Conservation (phyloP, 495 filamentous ascomycete species). For the Pyrenopolyporus hunteri region DNA sequence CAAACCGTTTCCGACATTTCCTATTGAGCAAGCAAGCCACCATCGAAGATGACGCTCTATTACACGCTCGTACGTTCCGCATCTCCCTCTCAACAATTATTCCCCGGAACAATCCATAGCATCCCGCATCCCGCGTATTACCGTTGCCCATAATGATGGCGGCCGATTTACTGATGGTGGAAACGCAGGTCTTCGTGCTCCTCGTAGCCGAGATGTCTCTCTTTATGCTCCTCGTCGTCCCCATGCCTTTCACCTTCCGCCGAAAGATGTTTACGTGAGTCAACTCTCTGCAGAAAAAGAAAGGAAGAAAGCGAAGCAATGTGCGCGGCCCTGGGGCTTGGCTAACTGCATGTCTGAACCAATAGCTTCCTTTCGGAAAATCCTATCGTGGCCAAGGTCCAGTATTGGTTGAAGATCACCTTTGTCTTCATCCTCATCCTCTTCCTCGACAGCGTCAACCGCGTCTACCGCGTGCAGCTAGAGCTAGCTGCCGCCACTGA, state of each 20-base stretch:
- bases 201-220: slow-evolving; percentile 91
- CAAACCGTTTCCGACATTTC: slow-evolving; percentile 31
- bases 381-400: slow-evolving; percentile 61
- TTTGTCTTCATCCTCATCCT: slow-evolving; percentile 98
- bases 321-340: not conserved
- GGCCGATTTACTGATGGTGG: slow-evolving; percentile 38
- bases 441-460: slow-evolving; percentile 98
- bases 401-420: slow-evolving; percentile 75
- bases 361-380: slow-evolving; percentile 79
- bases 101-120: slow-evolving; percentile 19
- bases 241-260: slow-evolving; percentile 84
- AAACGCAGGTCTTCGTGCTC: slow-evolving; percentile 83
- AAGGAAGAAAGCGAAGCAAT: not conserved
- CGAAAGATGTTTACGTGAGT: slow-evolving; percentile 87
- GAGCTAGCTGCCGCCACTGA: slow-evolving; percentile 72
- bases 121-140: not conserved
- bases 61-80: slow-evolving; percentile 83
- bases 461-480: slow-evolving; percentile 93
- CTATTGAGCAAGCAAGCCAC: slow-evolving; percentile 16
- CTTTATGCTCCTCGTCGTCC: slow-evolving; percentile 90
- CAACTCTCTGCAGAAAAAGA: not conserved
- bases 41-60: slow-evolving; percentile 91
- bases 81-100: slow-evolving; percentile 2
- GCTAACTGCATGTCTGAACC: not conserved
- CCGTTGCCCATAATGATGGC: slow-evolving; percentile 3